Evolutionary conservation across 805 yeast species (phyloP).

Genomic region (Kluyveromyces dobzhanskii): DNA sequence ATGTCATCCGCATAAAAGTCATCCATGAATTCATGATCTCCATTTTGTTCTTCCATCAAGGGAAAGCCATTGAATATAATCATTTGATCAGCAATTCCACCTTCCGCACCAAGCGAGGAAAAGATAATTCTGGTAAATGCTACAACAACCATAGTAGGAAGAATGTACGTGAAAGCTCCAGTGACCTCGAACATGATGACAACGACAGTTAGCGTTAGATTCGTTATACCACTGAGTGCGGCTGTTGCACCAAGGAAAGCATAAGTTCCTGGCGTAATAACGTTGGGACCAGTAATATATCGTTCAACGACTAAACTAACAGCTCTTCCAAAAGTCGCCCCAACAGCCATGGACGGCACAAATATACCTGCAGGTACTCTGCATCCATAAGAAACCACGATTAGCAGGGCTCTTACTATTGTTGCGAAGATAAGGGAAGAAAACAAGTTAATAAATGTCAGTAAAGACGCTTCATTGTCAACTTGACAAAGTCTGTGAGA

Average conservation of each 20-base stretch:
- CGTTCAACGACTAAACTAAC: conserved; percentile 65
- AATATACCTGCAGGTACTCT: conserved; percentile 97
- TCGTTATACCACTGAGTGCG: conserved; percentile 88
- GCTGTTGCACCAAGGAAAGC: conserved; percentile 97
- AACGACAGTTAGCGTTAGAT: conserved; percentile 85
- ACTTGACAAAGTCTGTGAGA: conserved; percentile 36
- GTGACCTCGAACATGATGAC: conserved; percentile 94
- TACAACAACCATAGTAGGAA: conserved; percentile 95
- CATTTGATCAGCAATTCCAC: conserved; percentile 96
- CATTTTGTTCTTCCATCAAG: conserved; percentile 57
- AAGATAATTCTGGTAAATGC: conserved; percentile 77
- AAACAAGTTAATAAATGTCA: conserved; percentile 31
- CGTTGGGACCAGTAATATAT: conserved; percentile 35
- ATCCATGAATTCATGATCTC: conserved; percentile 49
- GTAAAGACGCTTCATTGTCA: conserved; percentile 23
- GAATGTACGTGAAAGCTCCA: conserved; percentile 84
- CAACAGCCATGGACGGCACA: conserved; percentile 95
- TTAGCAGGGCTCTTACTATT: conserved; percentile 55
- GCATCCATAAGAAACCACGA: conserved; percentile 82
- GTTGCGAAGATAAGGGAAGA: conserved; percentile 63
- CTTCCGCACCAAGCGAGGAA: conserved; percentile 59
- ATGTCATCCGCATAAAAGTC: conserved; percentile 43
- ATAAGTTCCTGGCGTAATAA: conserved; percentile 89
- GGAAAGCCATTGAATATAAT: conserved; percentile 85
- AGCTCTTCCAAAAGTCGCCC: conserved; percentile 89